A percentile compares a stretch with the other conserved stretches of the same genome.
phyloP scores from a whole-genome alignment of 73 alveolate genomes.

The Symbiodinium natans region DNA sequence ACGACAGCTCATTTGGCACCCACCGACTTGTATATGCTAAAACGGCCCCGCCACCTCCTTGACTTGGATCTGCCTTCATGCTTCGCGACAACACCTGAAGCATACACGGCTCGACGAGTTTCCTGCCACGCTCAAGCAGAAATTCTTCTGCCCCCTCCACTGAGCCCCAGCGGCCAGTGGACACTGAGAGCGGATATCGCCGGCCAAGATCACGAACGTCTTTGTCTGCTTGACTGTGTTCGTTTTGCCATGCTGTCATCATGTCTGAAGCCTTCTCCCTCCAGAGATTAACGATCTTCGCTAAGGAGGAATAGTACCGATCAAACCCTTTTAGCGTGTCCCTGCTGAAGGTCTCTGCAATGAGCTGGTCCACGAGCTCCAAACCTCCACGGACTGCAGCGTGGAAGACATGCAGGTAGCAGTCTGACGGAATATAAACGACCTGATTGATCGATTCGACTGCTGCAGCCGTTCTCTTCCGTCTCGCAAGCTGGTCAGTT shows the following conservation, averaged over 20 bases:
- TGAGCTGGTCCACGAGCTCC: neutral
- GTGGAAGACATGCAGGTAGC: slow-evolving; percentile 14
- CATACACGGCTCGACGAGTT: neutral
- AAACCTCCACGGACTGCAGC: neutral
- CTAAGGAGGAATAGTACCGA: slow-evolving; percentile 3
- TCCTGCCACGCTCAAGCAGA: neutral
- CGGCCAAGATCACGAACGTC: neutral
- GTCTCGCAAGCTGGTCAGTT: slow-evolving; percentile 8
- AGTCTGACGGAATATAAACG: neutral
- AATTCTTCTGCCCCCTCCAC: slow-evolving; percentile 10
- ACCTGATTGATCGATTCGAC: neutral
- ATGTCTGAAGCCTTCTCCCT: neutral
- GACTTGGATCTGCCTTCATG: slow-evolving; percentile 15
- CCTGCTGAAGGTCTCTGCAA: neutral
- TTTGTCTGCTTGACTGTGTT: neutral
- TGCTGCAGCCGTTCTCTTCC: neutral
- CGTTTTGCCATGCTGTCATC: neutral
- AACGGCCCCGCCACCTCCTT: too few relatives aligned
- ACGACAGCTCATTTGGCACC: too few relatives aligned
- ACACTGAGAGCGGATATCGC: neutral
- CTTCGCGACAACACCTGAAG: neutral
- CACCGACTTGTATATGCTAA: too few relatives aligned
- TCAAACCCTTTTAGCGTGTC: neutral
- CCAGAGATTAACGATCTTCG: slow-evolving; percentile 21
- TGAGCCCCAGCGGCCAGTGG: slow-evolving; percentile 23